phyloP scores from a whole-genome alignment of 1,139 yeast species.

The Suhomyces chickasaworum region DNA sequence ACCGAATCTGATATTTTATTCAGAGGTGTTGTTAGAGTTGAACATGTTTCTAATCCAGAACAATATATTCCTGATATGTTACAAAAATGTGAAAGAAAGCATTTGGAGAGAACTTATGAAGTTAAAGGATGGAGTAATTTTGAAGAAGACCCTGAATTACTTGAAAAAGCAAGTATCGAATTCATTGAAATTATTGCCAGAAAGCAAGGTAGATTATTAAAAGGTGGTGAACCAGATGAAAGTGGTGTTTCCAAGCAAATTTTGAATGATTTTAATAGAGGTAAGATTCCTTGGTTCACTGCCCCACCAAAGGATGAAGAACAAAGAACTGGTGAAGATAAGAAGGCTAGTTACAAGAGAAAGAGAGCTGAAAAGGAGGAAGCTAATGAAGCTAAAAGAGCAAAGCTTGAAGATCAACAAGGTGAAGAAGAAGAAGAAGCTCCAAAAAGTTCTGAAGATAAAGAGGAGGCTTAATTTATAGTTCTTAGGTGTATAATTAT shows the following conservation, averaged over 20 bases:
- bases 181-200: slow-evolving; percentile 89
- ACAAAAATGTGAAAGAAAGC: slow-evolving; percentile 83
- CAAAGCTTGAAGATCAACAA: slow-evolving; percentile 19
- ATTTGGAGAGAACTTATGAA: slow-evolving; percentile 94
- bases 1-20: slow-evolving; percentile 91
- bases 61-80: slow-evolving; percentile 90
- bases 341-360: slow-evolving; percentile 54
- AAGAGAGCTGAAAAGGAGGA: slow-evolving; percentile 50
- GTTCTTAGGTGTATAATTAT: slow-evolving; percentile 15
- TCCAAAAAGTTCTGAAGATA: slow-evolving; percentile 8
- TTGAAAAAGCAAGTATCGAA: slow-evolving; percentile 65
- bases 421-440: slow-evolving; percentile 19
- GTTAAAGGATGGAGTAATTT: slow-evolving; percentile 80
- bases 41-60: slow-evolving; percentile 93
- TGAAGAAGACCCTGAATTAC: slow-evolving; percentile 41
- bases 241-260: slow-evolving; percentile 88
- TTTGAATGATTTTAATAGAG: slow-evolving; percentile 92
- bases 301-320: slow-evolving; percentile 81
- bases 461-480: slow-evolving; percentile 12
- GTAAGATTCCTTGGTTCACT: slow-evolving; percentile 97
- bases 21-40: slow-evolving; percentile 97
- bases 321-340: slow-evolving; percentile 55
- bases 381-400: slow-evolving; percentile 27
- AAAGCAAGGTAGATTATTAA: slow-evolving; percentile 86
- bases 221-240: slow-evolving; percentile 99